Percentiles rank a stretch among this genome's conserved stretches.
These are phyloP conservation scores for Platismatia glauca DNA, from an alignment of 495 filamentous ascomycete genomes.

Conservation along the genomic window DNA sequence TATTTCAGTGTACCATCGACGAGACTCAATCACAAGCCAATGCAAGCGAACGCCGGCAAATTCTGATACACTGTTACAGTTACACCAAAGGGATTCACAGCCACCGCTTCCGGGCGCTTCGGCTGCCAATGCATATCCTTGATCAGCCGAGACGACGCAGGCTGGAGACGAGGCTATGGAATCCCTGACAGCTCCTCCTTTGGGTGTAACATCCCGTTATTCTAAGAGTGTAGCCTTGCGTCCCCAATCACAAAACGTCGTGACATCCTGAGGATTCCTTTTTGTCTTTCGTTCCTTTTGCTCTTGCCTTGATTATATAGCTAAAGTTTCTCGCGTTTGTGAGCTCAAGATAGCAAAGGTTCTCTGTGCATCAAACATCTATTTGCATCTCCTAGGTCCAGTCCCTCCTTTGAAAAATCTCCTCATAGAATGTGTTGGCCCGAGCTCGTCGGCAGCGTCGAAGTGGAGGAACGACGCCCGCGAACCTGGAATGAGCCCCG, in stretches of 20 bases:
- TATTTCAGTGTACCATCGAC: background rate
- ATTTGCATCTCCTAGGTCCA: background rate
- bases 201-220: background rate
- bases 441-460: slow-evolving; percentile 11
- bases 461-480: slow-evolving; percentile 22
- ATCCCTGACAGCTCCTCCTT: background rate
- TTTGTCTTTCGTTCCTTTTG: background rate
- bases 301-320: background rate
- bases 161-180: slow-evolving; percentile 1
- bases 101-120: background rate
- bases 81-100: background rate
- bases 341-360: background rate
- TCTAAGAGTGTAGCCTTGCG: background rate
- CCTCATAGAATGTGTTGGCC: background rate
- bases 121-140: background rate
- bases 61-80: background rate
- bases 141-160: background rate
- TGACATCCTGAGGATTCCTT: background rate
- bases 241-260: background rate
- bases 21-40: background rate
- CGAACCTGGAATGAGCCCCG: slow-evolving; percentile 21
- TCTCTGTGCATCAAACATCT: background rate
- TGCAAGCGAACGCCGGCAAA: background rate
- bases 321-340: background rate
- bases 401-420: background rate